phyloP scores from a whole-genome alignment of 1,139 yeast species.

The Saccharomyces hybrid region DNA sequence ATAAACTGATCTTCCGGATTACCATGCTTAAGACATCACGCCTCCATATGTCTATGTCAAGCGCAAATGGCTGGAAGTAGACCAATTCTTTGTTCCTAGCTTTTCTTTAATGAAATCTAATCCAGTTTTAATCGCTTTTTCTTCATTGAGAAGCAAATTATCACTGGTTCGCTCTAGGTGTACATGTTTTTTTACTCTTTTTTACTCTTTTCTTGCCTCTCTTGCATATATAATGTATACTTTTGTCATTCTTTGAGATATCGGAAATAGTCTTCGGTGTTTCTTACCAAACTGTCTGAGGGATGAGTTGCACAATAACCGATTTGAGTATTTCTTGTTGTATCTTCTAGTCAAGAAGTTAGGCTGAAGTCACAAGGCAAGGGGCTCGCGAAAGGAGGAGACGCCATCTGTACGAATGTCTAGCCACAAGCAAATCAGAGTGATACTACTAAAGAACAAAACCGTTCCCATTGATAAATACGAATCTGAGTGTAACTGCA shows the following conservation, averaged over 20 bases:
- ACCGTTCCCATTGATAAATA: constrained; percentile 64
- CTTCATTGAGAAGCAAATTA: constrained; percentile 5
- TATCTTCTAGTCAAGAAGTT: too few species aligned
- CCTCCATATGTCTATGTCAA: constrained; percentile 22
- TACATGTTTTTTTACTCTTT: constrained; percentile 9
- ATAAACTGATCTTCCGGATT: constrained; percentile 27
- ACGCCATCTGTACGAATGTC: neutral
- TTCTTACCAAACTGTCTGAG: too few species aligned
- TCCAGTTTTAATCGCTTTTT: constrained; percentile 10
- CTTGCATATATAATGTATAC: neutral
- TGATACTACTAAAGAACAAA: constrained; percentile 46
- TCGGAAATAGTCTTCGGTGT: neutral
- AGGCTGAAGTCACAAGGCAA: neutral
- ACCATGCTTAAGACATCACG: constrained; percentile 26
- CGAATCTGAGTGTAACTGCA: constrained; percentile 34
- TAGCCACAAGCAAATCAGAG: neutral
- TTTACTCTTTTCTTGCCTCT: neutral
- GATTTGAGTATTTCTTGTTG: too few species aligned
- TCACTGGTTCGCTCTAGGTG: constrained; percentile 26
- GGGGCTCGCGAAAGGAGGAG: neutral
- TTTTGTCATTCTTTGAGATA: neutral
- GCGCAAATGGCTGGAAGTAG: constrained; percentile 31
- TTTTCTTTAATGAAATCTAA: constrained; percentile 12
- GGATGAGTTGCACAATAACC: too few species aligned
- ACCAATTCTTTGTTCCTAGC: constrained; percentile 11